Evolutionary conservation across 306 rosid genomes (phyloP), one percentile per base, ranked within the genome.

Genomic region (Styphnolobium japonicum): DNA sequence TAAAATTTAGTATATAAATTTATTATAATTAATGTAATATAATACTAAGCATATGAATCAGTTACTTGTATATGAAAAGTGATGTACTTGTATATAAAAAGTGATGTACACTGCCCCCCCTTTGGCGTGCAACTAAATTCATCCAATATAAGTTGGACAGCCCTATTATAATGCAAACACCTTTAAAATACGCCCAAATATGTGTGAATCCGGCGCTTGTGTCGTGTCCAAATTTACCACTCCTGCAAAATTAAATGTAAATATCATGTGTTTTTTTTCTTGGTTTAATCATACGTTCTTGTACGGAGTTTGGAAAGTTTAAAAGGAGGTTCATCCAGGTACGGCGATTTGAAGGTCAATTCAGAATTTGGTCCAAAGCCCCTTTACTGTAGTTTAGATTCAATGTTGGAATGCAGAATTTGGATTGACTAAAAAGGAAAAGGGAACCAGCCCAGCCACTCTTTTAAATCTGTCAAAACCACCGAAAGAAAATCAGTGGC

Each of bases 221-320:
- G 57, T 23, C 79, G 79, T 74, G 79, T 74, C 27, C 11, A 74
- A 74, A 43, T 43, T 40, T 43, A 21, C 57, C 21, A 34, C 21
- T 52, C 21, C 33, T 19, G 8, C 62, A 9, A 23, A 22, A 8
- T 9, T 31, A 43, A 31, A 58, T 56, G 25, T 14, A 37, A 15
- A 27, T 16, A 53, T 21, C 33, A 36, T 19, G 46, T 4, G 12
- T 12, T 6, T 15, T 52, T 6, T 71, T 10, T 5, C 6, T 33
- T n/a, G n/a, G n/a, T 3, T 6, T 21, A 29, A 49, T 31, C 2
- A 21, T n/a, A 48, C 49, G 16, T 5, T 10, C 16, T 31, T 0
- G 2, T 0, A 69, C 45, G 33, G 63, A 31, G 18, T 51, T 10
- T 16, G 48, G 10, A 55, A 23, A 22, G 22, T 56, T 39, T 15